Percentiles rank a stretch among this genome's conserved stretches.
These are phyloP conservation scores for Closterium sp. DNA, from an alignment of 139 green algal genomes.

Conservation along the genomic window DNA sequence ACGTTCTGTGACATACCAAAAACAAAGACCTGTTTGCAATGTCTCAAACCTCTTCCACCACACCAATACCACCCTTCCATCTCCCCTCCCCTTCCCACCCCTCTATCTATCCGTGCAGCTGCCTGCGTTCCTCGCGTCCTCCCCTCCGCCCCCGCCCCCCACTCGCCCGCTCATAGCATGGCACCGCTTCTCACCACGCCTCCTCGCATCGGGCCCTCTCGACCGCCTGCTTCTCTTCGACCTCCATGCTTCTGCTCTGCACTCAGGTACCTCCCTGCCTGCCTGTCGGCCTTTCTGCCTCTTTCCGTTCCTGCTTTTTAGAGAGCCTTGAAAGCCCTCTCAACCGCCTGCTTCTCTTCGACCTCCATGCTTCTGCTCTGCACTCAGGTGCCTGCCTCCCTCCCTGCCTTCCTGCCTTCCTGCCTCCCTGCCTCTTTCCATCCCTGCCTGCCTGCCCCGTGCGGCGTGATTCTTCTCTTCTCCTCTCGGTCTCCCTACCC, in stretches of 20 bases:
- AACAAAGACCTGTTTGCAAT: no score
- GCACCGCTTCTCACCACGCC: neutral
- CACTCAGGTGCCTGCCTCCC: neutral
- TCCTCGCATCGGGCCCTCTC: neutral
- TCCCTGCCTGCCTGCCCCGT: no score
- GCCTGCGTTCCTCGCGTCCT: neutral
- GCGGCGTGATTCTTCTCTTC: no score
- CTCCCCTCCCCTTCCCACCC: neutral
- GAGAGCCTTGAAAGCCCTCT: no score
- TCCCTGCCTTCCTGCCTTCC: neutral
- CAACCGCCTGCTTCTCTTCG: neutral
- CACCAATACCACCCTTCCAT: no score
- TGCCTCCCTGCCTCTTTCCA: no score
- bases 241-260: neutral
- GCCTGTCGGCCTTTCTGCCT: no score
- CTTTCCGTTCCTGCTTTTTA: no score
- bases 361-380: neutral
- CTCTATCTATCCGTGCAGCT: neutral
- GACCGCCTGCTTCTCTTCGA: constrained; percentile 1
- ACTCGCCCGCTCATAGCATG: neutral
- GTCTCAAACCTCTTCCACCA: no score
- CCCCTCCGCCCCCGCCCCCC: no score
- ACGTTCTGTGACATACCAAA: no score
- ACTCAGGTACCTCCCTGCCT: neutral
- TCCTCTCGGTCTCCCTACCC: no score